A percentile compares a stretch with the other conserved stretches of the same genome.
Evolutionary conservation across 1,284 basidiomycete species (phyloP).

Genomic region (Somion occarium): DNA sequence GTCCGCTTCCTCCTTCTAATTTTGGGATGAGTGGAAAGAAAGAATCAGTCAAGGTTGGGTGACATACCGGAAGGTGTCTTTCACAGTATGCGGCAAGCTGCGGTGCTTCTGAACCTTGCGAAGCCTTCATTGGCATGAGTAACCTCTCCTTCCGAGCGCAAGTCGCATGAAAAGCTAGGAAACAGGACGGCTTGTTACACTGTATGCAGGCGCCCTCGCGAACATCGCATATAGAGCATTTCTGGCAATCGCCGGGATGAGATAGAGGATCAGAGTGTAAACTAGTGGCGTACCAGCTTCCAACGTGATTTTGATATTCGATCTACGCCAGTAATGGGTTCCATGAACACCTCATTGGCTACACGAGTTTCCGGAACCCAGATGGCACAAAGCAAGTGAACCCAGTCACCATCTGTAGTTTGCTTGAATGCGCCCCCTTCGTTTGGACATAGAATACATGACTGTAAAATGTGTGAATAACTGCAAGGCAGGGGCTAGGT

Average conservation of each 20-base stretch:
- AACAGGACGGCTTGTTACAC: conserved; percentile 90
- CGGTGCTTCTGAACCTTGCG: conserved; percentile 66
- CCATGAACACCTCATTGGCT: conserved; percentile 97
- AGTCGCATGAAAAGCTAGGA: conserved; percentile 92
- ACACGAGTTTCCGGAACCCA: conserved; percentile 97
- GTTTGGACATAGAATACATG: conserved; percentile 91
- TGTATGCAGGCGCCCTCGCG: conserved; percentile 93
- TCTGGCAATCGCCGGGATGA: conserved; percentile 35
- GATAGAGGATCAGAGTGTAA: neutral
- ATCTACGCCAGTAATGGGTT: conserved; percentile 91
- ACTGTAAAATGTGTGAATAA: no score
- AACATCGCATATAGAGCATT: conserved; percentile 84
- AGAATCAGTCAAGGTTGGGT: neutral
- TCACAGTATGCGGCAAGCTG: conserved; percentile 81
- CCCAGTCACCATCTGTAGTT: conserved; percentile 91
- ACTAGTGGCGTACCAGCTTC: conserved; percentile 71
- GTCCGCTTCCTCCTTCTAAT: conserved; percentile 65
- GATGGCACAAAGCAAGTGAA: conserved; percentile 94
- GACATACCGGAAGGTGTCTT: conserved; percentile 82
- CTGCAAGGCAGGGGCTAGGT: no score
- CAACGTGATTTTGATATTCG: conserved; percentile 88
- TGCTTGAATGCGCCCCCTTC: conserved; percentile 99
- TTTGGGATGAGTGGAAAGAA: neutral
- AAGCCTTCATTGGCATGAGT: conserved; percentile 83
- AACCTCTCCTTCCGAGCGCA: conserved; percentile 87